Percentiles rank a stretch among this genome's conserved stretches.
phyloP scores from a whole-genome alignment of 371 early-diverging fungal species.

The Parasitella parasitica region DNA sequence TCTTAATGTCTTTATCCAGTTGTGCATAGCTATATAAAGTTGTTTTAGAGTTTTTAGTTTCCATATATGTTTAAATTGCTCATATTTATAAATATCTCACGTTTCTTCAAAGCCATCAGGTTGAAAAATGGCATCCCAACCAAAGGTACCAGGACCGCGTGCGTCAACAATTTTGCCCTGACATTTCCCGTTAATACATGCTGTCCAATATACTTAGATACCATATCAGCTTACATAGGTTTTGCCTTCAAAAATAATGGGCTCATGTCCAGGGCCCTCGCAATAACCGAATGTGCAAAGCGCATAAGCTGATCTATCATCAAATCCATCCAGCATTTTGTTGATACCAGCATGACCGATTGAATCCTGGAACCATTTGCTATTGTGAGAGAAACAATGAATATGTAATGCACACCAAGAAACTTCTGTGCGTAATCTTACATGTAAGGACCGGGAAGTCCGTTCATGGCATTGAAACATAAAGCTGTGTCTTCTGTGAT shows the following conservation, averaged over 20 bases:
- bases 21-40: slow-evolving; percentile 86
- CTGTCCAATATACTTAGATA: too few relatives aligned
- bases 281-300: slow-evolving; percentile 91
- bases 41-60: background rate
- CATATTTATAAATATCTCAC: slow-evolving; percentile 22
- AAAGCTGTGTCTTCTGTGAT: slow-evolving; percentile 95
- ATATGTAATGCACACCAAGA: background rate
- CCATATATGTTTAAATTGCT: slow-evolving; percentile 4
- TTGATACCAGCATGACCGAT: slow-evolving; percentile 81
- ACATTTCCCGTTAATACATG: too few relatives aligned
- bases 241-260: slow-evolving; percentile 87
- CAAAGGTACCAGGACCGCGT: slow-evolving; percentile 85
- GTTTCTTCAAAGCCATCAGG: slow-evolving; percentile 82
- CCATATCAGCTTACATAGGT: slow-evolving; percentile 53
- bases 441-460: slow-evolving; percentile 91
- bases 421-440: slow-evolving; percentile 26
- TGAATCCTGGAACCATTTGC: slow-evolving; percentile 92
- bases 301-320: slow-evolving; percentile 84
- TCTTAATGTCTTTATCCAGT: slow-evolving; percentile 81
- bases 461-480: slow-evolving; percentile 91
- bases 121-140: slow-evolving; percentile 96
- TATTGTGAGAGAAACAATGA: slow-evolving; percentile 29
- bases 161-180: slow-evolving; percentile 87
- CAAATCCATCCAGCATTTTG: slow-evolving; percentile 84
- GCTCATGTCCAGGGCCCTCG: slow-evolving; percentile 81